Conservation (phyloP, 169 alveolate species). For the Eimeria falciformis region DNA sequence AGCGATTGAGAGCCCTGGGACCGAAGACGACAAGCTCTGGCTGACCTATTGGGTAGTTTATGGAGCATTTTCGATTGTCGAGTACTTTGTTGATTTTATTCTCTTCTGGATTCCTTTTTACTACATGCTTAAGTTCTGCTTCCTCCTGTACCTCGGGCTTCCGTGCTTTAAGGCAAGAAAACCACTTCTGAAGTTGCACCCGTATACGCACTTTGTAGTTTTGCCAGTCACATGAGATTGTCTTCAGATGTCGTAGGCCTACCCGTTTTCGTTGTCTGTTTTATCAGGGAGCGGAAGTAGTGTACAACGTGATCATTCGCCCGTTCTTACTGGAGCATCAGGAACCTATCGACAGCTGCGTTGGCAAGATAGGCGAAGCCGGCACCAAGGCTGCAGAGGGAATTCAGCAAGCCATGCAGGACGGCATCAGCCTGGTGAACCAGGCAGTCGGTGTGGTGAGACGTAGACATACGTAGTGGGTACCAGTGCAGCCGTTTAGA, state of each 20-base stretch:
- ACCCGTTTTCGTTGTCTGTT: not conserved
- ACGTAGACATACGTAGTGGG: no score
- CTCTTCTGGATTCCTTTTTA: slow-evolving; percentile 93
- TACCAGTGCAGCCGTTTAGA: no score
- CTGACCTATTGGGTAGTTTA: slow-evolving; percentile 95
- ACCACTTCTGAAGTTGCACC: not conserved
- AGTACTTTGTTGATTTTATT: slow-evolving; percentile 88
- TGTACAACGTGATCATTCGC: slow-evolving; percentile 81
- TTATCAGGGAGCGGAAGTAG: slow-evolving; percentile 83
- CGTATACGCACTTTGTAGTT: not conserved
- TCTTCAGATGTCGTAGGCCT: not conserved
- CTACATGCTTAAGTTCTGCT: slow-evolving; percentile 88
- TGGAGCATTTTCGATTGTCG: slow-evolving; percentile 88
- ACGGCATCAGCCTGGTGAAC: slow-evolving; percentile 29
- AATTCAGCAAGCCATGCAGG: slow-evolving; percentile 43
- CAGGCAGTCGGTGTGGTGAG: slow-evolving; percentile 54
- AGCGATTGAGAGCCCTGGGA: slow-evolving; percentile 88
- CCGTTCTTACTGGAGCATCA: slow-evolving; percentile 83
- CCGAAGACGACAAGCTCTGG: slow-evolving; percentile 93
- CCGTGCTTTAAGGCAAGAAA: slow-evolving; percentile 80
- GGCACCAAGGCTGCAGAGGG: slow-evolving; percentile 66
- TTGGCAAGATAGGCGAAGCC: slow-evolving; percentile 48
- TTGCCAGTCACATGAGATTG: not conserved
- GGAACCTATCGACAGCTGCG: slow-evolving; percentile 81
- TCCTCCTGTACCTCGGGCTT: slow-evolving; percentile 90